Conservation (phyloP, 306 rosid genomes). For the Begonia fuchsioides region DNA sequence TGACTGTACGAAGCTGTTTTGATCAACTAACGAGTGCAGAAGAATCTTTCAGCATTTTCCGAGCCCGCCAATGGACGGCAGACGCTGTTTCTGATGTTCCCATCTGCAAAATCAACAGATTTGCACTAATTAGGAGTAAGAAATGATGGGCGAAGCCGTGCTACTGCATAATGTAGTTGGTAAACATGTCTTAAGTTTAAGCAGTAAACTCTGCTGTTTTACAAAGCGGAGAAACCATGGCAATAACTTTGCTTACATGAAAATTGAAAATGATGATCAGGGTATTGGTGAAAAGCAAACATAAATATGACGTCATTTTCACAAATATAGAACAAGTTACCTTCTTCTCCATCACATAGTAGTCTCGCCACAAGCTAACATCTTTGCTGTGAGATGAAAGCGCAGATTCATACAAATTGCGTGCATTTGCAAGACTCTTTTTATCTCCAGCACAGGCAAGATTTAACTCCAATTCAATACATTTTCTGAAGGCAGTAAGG, state of each 20-base stretch:
- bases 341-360: constrained; percentile 57
- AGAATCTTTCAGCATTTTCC: constrained; percentile 48
- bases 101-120: constrained; percentile 62
- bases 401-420: constrained; percentile 67
- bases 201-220: too few species aligned
- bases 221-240: background rate
- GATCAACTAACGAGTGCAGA: constrained; percentile 26
- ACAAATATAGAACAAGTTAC: constrained; percentile 17
- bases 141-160: too few species aligned
- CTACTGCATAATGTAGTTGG: too few species aligned
- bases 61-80: constrained; percentile 59
- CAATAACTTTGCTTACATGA: too few species aligned
- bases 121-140: background rate
- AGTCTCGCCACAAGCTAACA: constrained; percentile 61
- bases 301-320: background rate
- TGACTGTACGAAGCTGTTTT: too few species aligned
- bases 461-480: constrained; percentile 71
- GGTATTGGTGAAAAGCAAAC: background rate
- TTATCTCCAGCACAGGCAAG: constrained; percentile 55
- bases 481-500: constrained; percentile 44
- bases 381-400: constrained; percentile 53
- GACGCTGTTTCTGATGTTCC: constrained; percentile 68
- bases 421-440: constrained; percentile 47
- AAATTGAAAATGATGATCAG: background rate
- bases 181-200: too few species aligned